Base-by-base conservation (phyloP, 257 asterid genomes). In the Solanum raphanifolium region DNA sequence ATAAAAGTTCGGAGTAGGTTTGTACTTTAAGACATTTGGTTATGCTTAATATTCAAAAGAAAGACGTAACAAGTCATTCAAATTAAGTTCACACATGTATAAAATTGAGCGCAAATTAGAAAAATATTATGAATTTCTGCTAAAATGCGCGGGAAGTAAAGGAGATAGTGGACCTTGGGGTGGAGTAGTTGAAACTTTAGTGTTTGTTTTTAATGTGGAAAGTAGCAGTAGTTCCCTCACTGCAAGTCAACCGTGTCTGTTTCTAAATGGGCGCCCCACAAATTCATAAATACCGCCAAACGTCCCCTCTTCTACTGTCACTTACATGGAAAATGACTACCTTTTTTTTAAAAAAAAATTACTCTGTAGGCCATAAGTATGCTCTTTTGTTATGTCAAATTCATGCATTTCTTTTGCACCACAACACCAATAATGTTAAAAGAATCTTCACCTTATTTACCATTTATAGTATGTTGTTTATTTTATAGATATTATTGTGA, bases 101-200 rank as follows among this genome's bases (percentile, higher is more conserved):
- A 21, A 36, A 21, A 35, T 5, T 74, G 29, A 21, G 46, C 18
- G 29, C 18, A 74, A 36, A 13, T 41, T 78, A 43, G 84, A 25
- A 78, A 78, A 41, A 13, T 13, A 15, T 2, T 25, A 79, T 27
- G 35, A 43, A 41, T 79, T 79, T 16, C 15, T 43, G 91, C 90
- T 90, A 89, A 89, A 32, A 88, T 88, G 72, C 69, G 89, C 89
- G 35, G 74, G 86, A 48, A 43, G 41, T 84, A 69, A 83, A 76
- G 83, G 9, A 62, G 73, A 32, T 48, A 5, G 73, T 86, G 88
- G 84, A 79, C 85, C 85, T 27, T 32, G 36, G 11, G 93, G 94
- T 91, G 94, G 94, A 93, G 98, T 95, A 23, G 98, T 92, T 96
- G 95, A 16, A 95, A 92, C 94, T 87, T 86, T 84, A 76, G 35